Percentiles rank a stretch among this genome's conserved stretches.
These are phyloP conservation scores for Aureobasidium sp. DNA, from an alignment of 2,329 filamentous ascomycete species.

Conservation along the genomic window DNA sequence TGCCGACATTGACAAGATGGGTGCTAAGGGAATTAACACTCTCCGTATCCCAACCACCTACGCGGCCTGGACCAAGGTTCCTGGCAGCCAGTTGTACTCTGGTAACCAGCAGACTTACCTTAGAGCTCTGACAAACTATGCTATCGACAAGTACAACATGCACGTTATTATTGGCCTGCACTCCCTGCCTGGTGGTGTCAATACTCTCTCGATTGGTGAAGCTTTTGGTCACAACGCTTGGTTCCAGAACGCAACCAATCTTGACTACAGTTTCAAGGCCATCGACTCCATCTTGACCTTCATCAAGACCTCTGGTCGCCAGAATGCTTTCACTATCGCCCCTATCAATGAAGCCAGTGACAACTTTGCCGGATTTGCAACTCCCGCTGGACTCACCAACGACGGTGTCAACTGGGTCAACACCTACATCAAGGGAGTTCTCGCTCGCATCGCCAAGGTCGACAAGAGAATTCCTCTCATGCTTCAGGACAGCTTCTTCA, in stretches of 20 bases:
- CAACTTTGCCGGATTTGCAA: constrained; percentile 31
- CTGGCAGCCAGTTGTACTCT: constrained; percentile 28
- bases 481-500: constrained; percentile 29
- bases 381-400: constrained; percentile 27
- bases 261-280: constrained; percentile 30
- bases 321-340: constrained; percentile 30
- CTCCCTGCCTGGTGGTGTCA: constrained; percentile 29
- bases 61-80: constrained; percentile 33
- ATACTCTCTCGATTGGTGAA: constrained; percentile 24
- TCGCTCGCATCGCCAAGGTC: constrained; percentile 23
- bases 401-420: constrained; percentile 28
- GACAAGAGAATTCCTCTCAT: constrained; percentile 30
- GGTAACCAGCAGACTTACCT: constrained; percentile 30
- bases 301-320: constrained; percentile 26
- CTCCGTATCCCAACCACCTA: constrained; percentile 34
- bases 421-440: constrained; percentile 29
- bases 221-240: constrained; percentile 27
- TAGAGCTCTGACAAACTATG: constrained; percentile 29
- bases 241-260: constrained; percentile 32
- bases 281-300: constrained; percentile 30
- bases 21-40: constrained; percentile 27
- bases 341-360: constrained; percentile 36
- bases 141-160: constrained; percentile 32
- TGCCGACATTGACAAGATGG: constrained; percentile 30
- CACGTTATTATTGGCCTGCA: constrained; percentile 32